A percentile compares a stretch with the other conserved stretches of the same genome.
phyloP scores from a whole-genome alignment of 352 stramenopile species.

The Phytophthora citrophthora region DNA sequence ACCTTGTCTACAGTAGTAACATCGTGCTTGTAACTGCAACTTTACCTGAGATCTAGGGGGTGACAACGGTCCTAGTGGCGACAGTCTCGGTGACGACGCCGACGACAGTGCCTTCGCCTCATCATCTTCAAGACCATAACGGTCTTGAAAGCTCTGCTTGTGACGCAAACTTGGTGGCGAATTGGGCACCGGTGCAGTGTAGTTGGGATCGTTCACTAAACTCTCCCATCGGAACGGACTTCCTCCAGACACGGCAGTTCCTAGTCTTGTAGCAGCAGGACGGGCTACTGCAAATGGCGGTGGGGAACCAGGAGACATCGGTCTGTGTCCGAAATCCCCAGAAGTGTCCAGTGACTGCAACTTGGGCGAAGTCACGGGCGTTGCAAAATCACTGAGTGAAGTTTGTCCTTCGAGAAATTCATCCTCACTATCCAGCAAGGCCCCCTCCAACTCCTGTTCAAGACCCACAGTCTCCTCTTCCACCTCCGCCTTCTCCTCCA shows the following conservation, averaged over 20 bases:
- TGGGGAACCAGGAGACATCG: constrained; percentile 60
- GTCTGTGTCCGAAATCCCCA: constrained; percentile 49
- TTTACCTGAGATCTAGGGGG: constrained; percentile 37
- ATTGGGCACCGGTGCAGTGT: constrained; percentile 60
- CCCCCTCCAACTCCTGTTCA: constrained; percentile 28
- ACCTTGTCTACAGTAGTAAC: too few species aligned
- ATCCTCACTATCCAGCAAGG: constrained; percentile 35
- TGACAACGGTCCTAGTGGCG: constrained; percentile 44
- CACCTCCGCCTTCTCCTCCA: constrained; percentile 23
- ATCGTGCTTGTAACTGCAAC: too few species aligned
- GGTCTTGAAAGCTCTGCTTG: constrained; percentile 35
- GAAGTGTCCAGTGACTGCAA: constrained; percentile 63
- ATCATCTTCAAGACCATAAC: constrained; percentile 56
- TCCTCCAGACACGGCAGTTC: constrained; percentile 17
- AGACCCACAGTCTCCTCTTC: constrained; percentile 10
- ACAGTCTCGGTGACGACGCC: constrained; percentile 31
- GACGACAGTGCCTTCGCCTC: constrained; percentile 34
- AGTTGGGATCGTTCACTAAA: constrained; percentile 64
- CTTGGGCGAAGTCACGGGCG: constrained; percentile 63
- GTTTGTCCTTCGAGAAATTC: constrained; percentile 47
- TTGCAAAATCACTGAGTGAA: constrained; percentile 69
- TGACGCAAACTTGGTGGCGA: constrained; percentile 46
- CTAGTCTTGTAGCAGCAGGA: constrained; percentile 13
- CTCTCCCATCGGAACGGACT: constrained; percentile 79
- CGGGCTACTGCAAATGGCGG: constrained; percentile 70